Base-by-base conservation (phyloP, 305 asterid species). In the Fraxinus xanthoxyloides region DNA sequence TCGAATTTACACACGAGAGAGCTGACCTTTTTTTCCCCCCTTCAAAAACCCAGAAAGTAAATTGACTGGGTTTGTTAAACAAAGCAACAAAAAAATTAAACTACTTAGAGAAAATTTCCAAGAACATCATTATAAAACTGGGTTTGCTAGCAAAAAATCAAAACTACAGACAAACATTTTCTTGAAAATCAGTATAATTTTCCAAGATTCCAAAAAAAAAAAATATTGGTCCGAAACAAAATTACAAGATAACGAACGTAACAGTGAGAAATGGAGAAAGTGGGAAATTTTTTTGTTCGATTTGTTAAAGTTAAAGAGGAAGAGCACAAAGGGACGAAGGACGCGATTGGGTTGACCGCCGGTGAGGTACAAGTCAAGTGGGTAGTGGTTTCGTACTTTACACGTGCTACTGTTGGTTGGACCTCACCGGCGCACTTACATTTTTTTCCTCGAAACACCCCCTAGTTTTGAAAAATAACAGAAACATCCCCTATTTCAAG, bases 11-110 rank as follows among this genome's bases (percentile, higher is more conserved):
- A 30, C 10, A 2, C 40, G 34, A 26, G 19, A 65, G n/a, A 63
- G 32, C 0, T 23, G 70, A 48, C 72, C 75, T 23, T 36, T 17
- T 17, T 67, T 67, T 72, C 72, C 36, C 51, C 34, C 80, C 76
- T 54, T 30, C 85, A 81, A 81, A 24, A 79, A 56, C 81, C 88
- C 87, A 31, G 85, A 84, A 85, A 82, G 77, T 63, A 82, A 86
- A 72, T 84, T 82, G 17, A 69, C 9, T 30, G 36, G 77, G 31
- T 12, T 30, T 69, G 23, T n/a, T 3, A 23, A 3, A 65, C 7
- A 65, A 65, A 28, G 0, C 75, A 30, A 69, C 75, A 15, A 69
- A 5, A 30, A 69, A 1, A 3, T 10, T 10, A 15, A 31, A 63
- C 72, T 28, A 31, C 1, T 12, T 40, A 30, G 3, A 10, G 23